Conservation (phyloP, 192 early-diverging fungal genomes). For the Piromyces sp. region DNA sequence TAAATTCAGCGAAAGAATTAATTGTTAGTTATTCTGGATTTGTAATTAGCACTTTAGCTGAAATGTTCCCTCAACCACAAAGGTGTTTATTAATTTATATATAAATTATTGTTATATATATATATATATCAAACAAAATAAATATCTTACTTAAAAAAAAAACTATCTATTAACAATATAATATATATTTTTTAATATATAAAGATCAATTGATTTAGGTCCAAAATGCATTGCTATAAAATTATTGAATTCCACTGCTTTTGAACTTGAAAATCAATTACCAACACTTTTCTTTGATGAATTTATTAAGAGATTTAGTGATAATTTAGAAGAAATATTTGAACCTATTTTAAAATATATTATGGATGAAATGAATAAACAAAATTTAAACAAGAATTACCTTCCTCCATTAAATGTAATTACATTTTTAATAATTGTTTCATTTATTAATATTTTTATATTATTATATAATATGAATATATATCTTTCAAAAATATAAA, state of each 20-base stretch:
- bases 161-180: too few species aligned
- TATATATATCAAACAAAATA: too few species aligned
- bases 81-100: constrained; percentile 18
- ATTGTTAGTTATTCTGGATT: constrained; percentile 72
- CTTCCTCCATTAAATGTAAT: constrained; percentile 24
- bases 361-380: constrained; percentile 17
- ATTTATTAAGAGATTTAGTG: constrained; percentile 33
- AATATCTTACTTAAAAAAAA: too few species aligned
- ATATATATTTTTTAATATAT: not conserved
- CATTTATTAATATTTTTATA: not conserved
- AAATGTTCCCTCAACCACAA: constrained; percentile 64
- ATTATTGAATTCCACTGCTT: constrained; percentile 28
- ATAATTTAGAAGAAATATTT: constrained; percentile 49
- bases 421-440: too few species aligned
- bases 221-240: constrained; percentile 15
- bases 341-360: constrained; percentile 28
- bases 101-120: too few species aligned
- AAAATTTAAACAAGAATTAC: constrained; percentile 29
- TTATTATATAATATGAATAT: too few species aligned
- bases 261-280: constrained; percentile 32
- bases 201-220: constrained; percentile 13
- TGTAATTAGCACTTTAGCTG: constrained; percentile 58
- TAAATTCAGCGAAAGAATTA: constrained; percentile 38
- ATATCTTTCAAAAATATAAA: too few species aligned
- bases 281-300: constrained; percentile 46